A percentile compares a stretch with the other conserved stretches of the same genome.
phyloP scores from a whole-genome alignment of 768 basidiomycete species.

The Tubosaeta brunneosetosa region DNA sequence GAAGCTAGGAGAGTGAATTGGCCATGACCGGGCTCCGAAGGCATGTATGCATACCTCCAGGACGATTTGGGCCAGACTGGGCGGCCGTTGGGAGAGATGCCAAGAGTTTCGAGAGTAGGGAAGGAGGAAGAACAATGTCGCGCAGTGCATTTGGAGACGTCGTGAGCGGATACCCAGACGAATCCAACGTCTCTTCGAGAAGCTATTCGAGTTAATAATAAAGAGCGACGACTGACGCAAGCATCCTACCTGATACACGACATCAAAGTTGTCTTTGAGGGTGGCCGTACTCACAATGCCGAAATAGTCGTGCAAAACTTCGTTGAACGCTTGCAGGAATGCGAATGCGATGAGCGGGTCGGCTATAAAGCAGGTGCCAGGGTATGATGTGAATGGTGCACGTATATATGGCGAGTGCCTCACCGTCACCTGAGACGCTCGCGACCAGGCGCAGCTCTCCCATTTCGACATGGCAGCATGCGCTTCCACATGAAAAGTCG shows the following conservation, averaged over 20 bases:
- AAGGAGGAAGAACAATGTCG: constrained; percentile 91
- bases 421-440: constrained; percentile 82
- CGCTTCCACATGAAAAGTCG: constrained; percentile 46
- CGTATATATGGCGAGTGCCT: background rate
- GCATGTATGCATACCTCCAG: constrained; percentile 20
- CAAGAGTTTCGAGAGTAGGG: constrained; percentile 71
- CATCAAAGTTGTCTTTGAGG: constrained; percentile 89
- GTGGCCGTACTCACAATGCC: constrained; percentile 76
- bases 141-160: constrained; percentile 86
- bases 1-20: constrained; percentile 13
- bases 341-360: constrained; percentile 89
- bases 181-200: constrained; percentile 92
- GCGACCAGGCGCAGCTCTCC: constrained; percentile 75
- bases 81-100: constrained; percentile 31
- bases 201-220: constrained; percentile 47
- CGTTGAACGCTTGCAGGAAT: constrained; percentile 80
- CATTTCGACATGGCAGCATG: constrained; percentile 77
- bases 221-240: background rate
- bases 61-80: constrained; percentile 23
- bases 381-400: background rate
- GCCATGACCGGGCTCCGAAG: background rate
- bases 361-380: constrained; percentile 40
- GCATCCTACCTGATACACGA: constrained; percentile 79
- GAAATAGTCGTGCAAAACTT: constrained; percentile 83
- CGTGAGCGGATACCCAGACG: constrained; percentile 87